These are phyloP conservation scores for Leptographium lundbergii DNA, from an alignment of 2,329 filamentous ascomycete species.

Conservation along the genomic window DNA sequence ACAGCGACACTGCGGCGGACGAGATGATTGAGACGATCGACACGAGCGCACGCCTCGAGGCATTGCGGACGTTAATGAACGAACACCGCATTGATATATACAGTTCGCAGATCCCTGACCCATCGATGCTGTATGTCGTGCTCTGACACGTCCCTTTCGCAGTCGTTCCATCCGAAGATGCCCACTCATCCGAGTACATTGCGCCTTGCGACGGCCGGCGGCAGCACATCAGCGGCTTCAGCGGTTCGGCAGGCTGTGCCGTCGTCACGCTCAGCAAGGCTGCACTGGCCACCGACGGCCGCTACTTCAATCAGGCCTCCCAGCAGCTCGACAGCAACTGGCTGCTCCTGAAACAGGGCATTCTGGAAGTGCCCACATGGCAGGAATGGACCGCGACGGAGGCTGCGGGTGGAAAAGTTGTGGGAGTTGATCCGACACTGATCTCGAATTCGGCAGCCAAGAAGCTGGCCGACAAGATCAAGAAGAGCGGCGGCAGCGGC, in stretches of 20 bases:
- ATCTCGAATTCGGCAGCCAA: conserved; percentile 52
- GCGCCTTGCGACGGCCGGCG: conserved; percentile 87
- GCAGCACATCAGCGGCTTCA: conserved; percentile 87
- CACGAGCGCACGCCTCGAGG: conserved; percentile 62
- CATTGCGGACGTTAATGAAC: conserved; percentile 76
- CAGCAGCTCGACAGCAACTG: conserved; percentile 89
- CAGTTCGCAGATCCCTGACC: conserved; percentile 37
- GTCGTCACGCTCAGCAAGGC: conserved; percentile 79
- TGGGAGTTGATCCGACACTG: conserved; percentile 82
- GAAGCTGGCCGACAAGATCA: conserved; percentile 75
- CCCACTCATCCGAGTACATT: conserved; percentile 96
- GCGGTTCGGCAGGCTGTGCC: conserved; percentile 86
- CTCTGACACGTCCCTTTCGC: conserved; percentile 8
- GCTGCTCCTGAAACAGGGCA: conserved; percentile 80
- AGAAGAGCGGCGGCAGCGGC: conserved; percentile 69
- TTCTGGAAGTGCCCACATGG: conserved; percentile 92
- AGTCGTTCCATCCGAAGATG: conserved; percentile 96
- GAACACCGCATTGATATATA: conserved; percentile 82
- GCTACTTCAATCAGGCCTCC: conserved; percentile 94
- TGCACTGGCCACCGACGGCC: conserved; percentile 83
- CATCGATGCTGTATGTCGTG: conserved; percentile 11
- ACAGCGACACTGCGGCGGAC: conserved; percentile 7
- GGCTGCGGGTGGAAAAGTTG: conserved; percentile 71
- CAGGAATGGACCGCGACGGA: conserved; percentile 91
- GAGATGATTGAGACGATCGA: conserved; percentile 62